Base-by-base conservation (phyloP, 208 protist genomes). In the Trypanosoma conorhini region DNA sequence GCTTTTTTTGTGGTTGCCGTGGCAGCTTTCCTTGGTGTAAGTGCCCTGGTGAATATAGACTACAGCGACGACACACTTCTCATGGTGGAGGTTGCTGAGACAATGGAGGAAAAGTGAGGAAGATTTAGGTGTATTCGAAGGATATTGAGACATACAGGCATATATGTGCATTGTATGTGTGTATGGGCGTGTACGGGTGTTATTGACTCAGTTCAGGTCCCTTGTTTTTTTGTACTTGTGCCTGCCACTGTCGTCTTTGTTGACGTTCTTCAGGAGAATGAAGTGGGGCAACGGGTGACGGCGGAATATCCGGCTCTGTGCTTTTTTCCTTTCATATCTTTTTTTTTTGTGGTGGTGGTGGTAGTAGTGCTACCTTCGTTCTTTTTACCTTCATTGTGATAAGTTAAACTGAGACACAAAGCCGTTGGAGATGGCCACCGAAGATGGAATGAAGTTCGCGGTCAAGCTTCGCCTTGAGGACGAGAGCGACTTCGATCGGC, bases 1-100 rank as follows among this genome's bases (percentile, higher is more conserved):
- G 88, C 82, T 61, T 85, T 87, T 51, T n/a, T 65, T 0, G 30
- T 94, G 13, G 76, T 96, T 1, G 62, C 77, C 13, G 28, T 93
- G 28, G 86, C 88, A 0, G 68, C 72, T 13, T 62, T 85, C 13
- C 81, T 96, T 68, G 91, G 79, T 1, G 83, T 94, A 3, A 67
- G 69, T 35, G 79, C 91, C 5, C 74, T 96, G 67, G 78, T 85
- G 73, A 75, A 81, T 22, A 89, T 96, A 33, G 74, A 93, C 77
- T 96, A 94, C 81, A 83, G 87, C 61, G 81, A 92, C 60, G 91
- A 96, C 73, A 82, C 88, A 3, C 80, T 96, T 44, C 85, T 96
- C 22, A 93, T 96, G 91, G 91, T 96, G 10, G 91, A 96, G 75
- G 86, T 96, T 21, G 79, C 86, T 1, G 86, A 88, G 35, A 74